Percentiles rank a stretch among this genome's conserved stretches.
Conservation (phyloP, 2,329 filamentous ascomycete species). For the Fusarium bulbicola region DNA sequence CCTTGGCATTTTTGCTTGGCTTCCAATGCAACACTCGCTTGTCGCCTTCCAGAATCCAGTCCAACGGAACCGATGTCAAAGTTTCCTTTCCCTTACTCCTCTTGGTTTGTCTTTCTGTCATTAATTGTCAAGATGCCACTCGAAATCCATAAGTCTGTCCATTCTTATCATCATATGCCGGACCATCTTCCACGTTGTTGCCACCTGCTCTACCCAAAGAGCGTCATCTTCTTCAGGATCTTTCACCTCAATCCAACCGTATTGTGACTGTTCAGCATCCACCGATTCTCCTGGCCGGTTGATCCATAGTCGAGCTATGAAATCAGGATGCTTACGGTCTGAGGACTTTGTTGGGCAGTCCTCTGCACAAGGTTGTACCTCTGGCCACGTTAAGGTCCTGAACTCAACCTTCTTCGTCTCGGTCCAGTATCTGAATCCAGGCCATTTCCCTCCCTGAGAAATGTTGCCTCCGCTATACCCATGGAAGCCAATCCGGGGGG, state of each 20-base stretch:
- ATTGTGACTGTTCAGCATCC: not conserved
- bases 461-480: not conserved
- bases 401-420: not conserved
- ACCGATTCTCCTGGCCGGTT: not conserved
- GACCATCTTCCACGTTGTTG: not conserved
- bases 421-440: not conserved
- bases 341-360: accelerated
- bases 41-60: not conserved
- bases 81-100: no score
- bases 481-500: not conserved
- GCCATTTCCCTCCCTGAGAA: not conserved
- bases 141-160: not conserved
- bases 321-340: not conserved
- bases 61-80: not conserved
- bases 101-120: accelerated
- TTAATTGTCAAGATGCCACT: not conserved
- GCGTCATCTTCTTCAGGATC: not conserved
- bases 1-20: no score
- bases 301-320: not conserved
- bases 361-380: not conserved
- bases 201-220: not conserved
- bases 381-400: not conserved
- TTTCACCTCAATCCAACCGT: not conserved
- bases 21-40: not conserved
- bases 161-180: not conserved